Evolutionary conservation across 805 yeast species (phyloP), one percentile per base, ranked within the genome.

Genomic region (Priceomyces carsonii): DNA sequence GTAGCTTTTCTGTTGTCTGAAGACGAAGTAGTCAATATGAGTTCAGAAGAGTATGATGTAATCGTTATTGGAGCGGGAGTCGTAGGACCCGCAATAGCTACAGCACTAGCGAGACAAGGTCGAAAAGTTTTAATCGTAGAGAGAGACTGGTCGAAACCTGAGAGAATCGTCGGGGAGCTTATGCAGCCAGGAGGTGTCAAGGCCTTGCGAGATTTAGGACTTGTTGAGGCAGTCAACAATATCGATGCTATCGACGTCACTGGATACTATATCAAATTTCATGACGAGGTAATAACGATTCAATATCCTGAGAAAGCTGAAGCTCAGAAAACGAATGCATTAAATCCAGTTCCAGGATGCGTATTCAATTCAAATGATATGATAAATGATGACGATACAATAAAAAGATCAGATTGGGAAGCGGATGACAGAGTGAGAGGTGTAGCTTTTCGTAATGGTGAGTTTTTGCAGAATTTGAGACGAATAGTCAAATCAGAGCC

Each of bases 41-140:
- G 12, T n/a, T 3, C 35, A 3, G n/a, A 22, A 8, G 57, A 24
- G 14, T 88, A 78, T 61, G 99, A 93, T 54, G 91, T 82, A 33
- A 80, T 91, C 26, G 84, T 93, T 17, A 80, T 93, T 25, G 99
- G 99, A n/a, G 97, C 98, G n/a, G 99, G 99, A 37, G 95, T 91
- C 14, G 82, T 88, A 16, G 99, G 99, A 1, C 96, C 99, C 2
- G 82, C 91, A 37, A 72, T 91, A 13, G 97, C 97, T 28, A 84
- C 89, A 1, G 89, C 85, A 3, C 65, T 93, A 36, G 98, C 96
- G 1, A 75, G 91, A 49, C 95, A 86, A 53, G 98, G 98, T 20
- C 74, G 95, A 47, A 73, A 74, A 33, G 97, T 93, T 6, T 60
- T 84, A 34, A 71, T 84, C 14, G 69, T 84, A 12, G 99, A 93